A percentile compares a stretch with the other conserved stretches of the same genome.
phyloP scores from a whole-genome alignment of 805 yeast species.

The Metschnikowia sp. region DNA sequence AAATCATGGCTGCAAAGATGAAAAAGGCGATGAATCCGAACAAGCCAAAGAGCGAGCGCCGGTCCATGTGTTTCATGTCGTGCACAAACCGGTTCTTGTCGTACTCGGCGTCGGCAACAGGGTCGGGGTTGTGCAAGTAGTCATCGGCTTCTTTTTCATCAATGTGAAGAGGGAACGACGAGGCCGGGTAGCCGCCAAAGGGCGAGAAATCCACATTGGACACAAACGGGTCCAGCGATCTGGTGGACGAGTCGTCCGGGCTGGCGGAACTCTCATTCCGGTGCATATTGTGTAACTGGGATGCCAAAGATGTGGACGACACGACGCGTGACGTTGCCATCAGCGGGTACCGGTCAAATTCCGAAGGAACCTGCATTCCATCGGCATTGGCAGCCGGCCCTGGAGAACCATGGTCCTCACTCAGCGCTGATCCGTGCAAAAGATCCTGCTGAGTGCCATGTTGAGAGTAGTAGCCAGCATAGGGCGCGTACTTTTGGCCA shows the following conservation, averaged over 20 bases:
- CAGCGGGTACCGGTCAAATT: conserved; percentile 67
- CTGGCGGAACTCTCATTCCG: conserved; percentile 7
- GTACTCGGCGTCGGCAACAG: conserved; percentile 82
- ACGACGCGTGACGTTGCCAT: conserved; percentile 56
- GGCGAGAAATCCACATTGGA: conserved; percentile 72
- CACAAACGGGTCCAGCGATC: conserved; percentile 28
- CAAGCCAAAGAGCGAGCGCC: conserved; percentile 57
- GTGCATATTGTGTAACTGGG: conserved; percentile 11
- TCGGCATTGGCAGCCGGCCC: conserved; percentile 6
- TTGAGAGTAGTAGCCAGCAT: conserved; percentile 37
- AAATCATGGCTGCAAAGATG: conserved; percentile 62
- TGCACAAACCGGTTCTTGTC: conserved; percentile 65
- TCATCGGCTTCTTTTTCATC: conserved; percentile 96
- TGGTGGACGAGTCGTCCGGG: conserved; percentile 22
- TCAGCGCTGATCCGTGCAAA: conserved; percentile 16
- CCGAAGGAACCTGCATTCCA: conserved; percentile 45
- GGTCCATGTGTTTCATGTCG: conserved; percentile 67
- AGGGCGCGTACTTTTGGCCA: conserved; percentile 30
- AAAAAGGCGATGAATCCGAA: conserved; percentile 57
- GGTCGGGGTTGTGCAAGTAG: conserved; percentile 93
- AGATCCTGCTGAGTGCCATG: conserved; percentile 40
- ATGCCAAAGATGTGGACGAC: conserved; percentile 40
- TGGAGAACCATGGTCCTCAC: conserved; percentile 8
- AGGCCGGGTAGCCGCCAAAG: conserved; percentile 95
- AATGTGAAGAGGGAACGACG: conserved; percentile 82